A percentile compares a stretch with the other conserved stretches of the same genome.
phyloP scores from a whole-genome alignment of 1,284 basidiomycete species.

The Austroboletus novae-zelandiae region DNA sequence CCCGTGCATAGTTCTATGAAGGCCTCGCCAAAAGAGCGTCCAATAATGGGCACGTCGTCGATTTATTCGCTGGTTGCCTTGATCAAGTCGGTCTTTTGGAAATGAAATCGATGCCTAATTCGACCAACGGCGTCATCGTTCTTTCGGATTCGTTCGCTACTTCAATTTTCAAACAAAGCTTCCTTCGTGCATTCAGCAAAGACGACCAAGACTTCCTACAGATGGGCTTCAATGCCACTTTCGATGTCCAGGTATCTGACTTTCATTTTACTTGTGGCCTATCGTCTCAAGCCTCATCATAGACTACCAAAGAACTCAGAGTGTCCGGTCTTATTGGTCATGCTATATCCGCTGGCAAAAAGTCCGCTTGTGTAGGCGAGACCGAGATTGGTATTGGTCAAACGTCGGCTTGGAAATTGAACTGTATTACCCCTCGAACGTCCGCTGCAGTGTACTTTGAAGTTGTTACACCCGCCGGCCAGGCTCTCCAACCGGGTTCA shows the following conservation, averaged over 20 bases:
- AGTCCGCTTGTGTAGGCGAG: conserved; percentile 95
- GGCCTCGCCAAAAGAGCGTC: conserved; percentile 91
- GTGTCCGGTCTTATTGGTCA: conserved; percentile 98
- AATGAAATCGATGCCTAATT: conserved; percentile 95
- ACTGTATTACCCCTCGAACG: conserved; percentile 85
- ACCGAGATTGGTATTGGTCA: conserved; percentile 99
- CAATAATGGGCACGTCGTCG: conserved; percentile 92
- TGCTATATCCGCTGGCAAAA: conserved; percentile 96
- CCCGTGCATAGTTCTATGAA: conserved; percentile 81
- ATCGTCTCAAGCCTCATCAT: conserved; percentile 8
- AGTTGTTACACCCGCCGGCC: conserved; percentile 97
- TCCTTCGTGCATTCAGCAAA: conserved; percentile 92
- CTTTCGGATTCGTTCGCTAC: conserved; percentile 98
- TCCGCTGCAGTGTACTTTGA: conserved; percentile 97
- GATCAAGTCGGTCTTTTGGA: conserved; percentile 98
- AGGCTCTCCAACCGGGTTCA: conserved; percentile 87
- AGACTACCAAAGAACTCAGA: conserved; percentile 99
- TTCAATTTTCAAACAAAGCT: conserved; percentile 98
- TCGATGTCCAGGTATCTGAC: conserved; percentile 84
- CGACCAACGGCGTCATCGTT: conserved; percentile 95
- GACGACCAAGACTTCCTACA: conserved; percentile 90
- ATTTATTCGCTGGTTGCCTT: conserved; percentile 95
- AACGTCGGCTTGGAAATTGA: conserved; percentile 99
- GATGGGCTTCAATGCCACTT: conserved; percentile 99
- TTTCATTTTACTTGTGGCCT: background rate